Conservation (phyloP, 306 rosid genomes). For the Glycyrrhiza uralensis region DNA sequence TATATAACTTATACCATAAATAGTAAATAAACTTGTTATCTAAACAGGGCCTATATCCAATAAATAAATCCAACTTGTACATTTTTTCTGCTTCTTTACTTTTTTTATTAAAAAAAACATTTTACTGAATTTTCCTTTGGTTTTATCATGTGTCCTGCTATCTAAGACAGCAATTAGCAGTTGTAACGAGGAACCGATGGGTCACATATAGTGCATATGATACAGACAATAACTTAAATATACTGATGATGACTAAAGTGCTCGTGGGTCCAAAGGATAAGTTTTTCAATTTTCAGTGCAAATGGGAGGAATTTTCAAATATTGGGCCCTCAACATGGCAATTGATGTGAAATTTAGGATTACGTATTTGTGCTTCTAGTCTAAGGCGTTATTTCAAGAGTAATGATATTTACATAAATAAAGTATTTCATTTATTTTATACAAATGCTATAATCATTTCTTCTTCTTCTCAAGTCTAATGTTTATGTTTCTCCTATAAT, state of each 20-base stretch:
- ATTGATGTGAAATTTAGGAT: background rate
- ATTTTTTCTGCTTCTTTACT: background rate
- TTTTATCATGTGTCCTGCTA: slow-evolving; percentile 1
- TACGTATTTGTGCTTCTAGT: background rate
- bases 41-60: no score
- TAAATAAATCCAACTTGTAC: background rate
- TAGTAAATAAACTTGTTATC: no score
- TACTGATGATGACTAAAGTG: background rate
- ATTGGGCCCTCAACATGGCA: background rate
- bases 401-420: background rate
- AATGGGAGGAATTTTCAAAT: background rate
- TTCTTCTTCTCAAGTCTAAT: no score
- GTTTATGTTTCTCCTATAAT: no score
- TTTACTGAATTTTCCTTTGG: background rate
- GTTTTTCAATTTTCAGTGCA: slow-evolving; percentile 1
- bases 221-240: background rate
- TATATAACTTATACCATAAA: no score
- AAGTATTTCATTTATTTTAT: background rate
- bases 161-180: slow-evolving; percentile 13
- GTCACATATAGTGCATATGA: background rate
- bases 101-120: background rate
- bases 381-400: background rate
- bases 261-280: background rate
- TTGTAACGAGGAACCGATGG: background rate
- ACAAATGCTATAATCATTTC: no score